Percentiles rank a stretch among this genome's conserved stretches.
Conservation (phyloP, 1,284 basidiomycete genomes). For the Mycosarcoma mackinlayi region DNA sequence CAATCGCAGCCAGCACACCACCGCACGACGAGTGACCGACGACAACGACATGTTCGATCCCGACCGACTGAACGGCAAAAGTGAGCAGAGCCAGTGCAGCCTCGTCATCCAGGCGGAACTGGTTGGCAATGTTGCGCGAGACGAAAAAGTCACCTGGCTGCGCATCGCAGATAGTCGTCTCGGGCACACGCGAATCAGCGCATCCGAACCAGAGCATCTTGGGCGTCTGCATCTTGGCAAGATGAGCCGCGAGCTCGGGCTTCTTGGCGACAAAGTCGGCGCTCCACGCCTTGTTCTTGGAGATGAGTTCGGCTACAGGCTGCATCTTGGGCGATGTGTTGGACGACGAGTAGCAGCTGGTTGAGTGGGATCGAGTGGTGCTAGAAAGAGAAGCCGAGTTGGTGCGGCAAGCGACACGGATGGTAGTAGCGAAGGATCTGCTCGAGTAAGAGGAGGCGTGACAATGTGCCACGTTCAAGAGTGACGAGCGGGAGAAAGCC, state of each 20-base stretch:
- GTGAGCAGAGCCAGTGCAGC: slow-evolving; percentile 81
- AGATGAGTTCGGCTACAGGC: slow-evolving; percentile 31
- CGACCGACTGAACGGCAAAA: slow-evolving; percentile 82
- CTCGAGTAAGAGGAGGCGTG: slow-evolving; percentile 13
- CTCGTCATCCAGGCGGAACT: slow-evolving; percentile 80
- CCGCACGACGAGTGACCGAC: slow-evolving; percentile 69
- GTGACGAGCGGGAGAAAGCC: slow-evolving; percentile 21
- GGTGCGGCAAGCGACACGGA: slow-evolving; percentile 7
- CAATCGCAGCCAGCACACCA: slow-evolving; percentile 68
- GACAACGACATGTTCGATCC: slow-evolving; percentile 84
- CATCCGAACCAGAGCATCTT: slow-evolving; percentile 79
- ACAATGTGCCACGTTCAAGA: slow-evolving; percentile 34
- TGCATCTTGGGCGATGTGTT: slow-evolving; percentile 21
- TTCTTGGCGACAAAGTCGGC: slow-evolving; percentile 64
- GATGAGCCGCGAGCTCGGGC: slow-evolving; percentile 75
- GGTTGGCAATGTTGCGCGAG: slow-evolving; percentile 69
- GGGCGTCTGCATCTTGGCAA: slow-evolving; percentile 77
- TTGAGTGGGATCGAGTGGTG: slow-evolving; percentile 20
- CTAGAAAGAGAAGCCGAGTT: neutral
- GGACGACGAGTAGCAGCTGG: slow-evolving; percentile 1
- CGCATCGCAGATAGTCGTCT: slow-evolving; percentile 63
- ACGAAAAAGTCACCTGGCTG: slow-evolving; percentile 66
- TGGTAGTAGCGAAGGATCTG: slow-evolving; percentile 12
- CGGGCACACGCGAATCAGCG: slow-evolving; percentile 71
- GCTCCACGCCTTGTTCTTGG: slow-evolving; percentile 58